Base-by-base conservation (phyloP, 441 rosid species). In the Gossypium davidsonii region DNA sequence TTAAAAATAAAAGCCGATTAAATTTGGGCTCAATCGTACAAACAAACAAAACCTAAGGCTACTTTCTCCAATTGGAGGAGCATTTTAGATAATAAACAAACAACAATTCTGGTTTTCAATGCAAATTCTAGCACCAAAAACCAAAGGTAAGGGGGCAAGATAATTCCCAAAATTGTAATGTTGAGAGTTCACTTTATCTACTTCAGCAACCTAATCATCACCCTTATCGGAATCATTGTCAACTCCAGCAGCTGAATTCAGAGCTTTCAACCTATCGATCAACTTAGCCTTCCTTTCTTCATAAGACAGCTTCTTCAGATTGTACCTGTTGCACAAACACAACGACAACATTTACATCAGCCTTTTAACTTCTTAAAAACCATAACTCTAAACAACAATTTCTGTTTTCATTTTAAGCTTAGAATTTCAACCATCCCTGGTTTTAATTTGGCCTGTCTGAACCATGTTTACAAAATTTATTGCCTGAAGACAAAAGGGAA, bases 201-300 rank as follows among this genome's bases (percentile, higher is more conserved):
- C 72, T 64, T 48, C 86, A 3, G 78, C 83, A 9, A 82, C 85
- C 5, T 82, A 77, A 63, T 88, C 67, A 4, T 25, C 57, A 15
- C 55, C 76, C 51, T 73, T 72, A 0, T 84, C 87, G 0, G 10
- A 28, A 26, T 82, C 89, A 0, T 79, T 9, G 14, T 59, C 87
- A 0, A 56, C 80, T 0, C 39, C 87, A 3, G 80, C 87, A 12
- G 83, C 87, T 3, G 87, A 78, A 66, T 87, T 89, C 49, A 89
- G 87, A 65, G 85, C 81, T 31, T 78, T 70, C 83, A 89, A 73
- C 48, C 89, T 77, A 34, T 83, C 88, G 9, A 89, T 74, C 85
- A 89, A 83, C 71, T 71, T 82, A 3, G 79, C 78, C 64, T 80
- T 89, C 79, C 86, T 87, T 73, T 87, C 89, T 34, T 89, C 90